Evolutionary conservation across 495 filamentous ascomycete genomes (phyloP).

Genomic region (Penicillium bialowiezense): DNA sequence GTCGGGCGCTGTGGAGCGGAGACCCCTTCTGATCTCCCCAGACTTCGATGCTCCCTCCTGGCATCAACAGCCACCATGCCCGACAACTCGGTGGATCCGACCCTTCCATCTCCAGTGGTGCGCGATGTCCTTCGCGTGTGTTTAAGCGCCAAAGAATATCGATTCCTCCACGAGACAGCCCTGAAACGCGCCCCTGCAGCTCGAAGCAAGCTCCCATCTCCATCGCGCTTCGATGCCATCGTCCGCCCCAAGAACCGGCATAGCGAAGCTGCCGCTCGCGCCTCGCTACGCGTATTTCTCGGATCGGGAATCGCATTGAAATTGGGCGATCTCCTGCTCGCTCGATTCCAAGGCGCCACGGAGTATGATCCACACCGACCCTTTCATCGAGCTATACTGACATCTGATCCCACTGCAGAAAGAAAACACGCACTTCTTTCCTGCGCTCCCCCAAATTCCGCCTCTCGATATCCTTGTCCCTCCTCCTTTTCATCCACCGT

Average conservation of each 20-base stretch:
- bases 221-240: conserved; percentile 50
- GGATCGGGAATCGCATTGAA: conserved; percentile 68
- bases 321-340: conserved; percentile 57
- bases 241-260: conserved; percentile 60
- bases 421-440: conserved; percentile 48
- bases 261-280: conserved; percentile 75
- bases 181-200: conserved; percentile 62
- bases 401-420: conserved; percentile 17
- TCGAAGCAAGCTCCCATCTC: conserved; percentile 58
- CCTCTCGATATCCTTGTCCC: conserved; percentile 75
- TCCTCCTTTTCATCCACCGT: conserved; percentile 82
- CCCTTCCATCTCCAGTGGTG: conserved; percentile 25
- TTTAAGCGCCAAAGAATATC: conserved; percentile 81
- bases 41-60: background rate
- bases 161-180: conserved; percentile 73
- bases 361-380: conserved; percentile 21
- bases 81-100: conserved; percentile 8
- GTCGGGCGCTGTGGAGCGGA: background rate
- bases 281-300: conserved; percentile 72
- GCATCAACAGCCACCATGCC: conserved; percentile 15
- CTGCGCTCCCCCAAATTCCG: conserved; percentile 70
- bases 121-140: conserved; percentile 81
- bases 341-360: conserved; percentile 40
- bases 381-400: background rate
- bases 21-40: conserved; percentile 3